phyloP scores from a whole-genome alignment of 2,329 filamentous ascomycete genomes.

The Phaeosphaeria sp. region DNA sequence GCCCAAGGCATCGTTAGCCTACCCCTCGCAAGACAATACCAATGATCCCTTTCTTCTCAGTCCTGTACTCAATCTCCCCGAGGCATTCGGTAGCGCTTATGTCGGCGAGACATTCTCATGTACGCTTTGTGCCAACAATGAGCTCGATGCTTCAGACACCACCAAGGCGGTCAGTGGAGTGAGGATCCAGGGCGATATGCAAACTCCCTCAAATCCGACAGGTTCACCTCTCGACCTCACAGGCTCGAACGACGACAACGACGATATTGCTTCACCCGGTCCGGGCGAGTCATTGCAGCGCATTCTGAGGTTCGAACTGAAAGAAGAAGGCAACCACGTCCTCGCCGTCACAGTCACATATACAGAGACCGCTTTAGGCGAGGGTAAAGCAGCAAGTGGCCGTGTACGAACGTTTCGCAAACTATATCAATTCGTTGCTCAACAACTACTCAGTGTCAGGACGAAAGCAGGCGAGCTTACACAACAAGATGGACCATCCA shows the following conservation, averaged over 20 bases:
- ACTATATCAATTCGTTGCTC: slow-evolving; percentile 94
- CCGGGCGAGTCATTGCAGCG: slow-evolving; percentile 76
- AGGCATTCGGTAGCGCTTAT: slow-evolving; percentile 91
- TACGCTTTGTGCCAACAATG: slow-evolving; percentile 95
- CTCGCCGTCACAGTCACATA: slow-evolving; percentile 93
- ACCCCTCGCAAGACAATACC: slow-evolving; percentile 60
- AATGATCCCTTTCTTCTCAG: slow-evolving; percentile 63
- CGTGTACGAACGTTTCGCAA: slow-evolving; percentile 88
- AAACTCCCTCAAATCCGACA: slow-evolving; percentile 78
- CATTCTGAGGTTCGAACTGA: slow-evolving; percentile 84
- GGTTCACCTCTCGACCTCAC: slow-evolving; percentile 64
- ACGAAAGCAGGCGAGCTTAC: slow-evolving; percentile 79
- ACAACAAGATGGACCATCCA: slow-evolving; percentile 49
- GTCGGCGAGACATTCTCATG: slow-evolving; percentile 95
- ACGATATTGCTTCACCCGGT: slow-evolving; percentile 50
- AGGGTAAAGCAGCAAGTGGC: slow-evolving; percentile 57
- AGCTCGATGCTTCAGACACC: slow-evolving; percentile 57
- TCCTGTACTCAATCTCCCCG: slow-evolving; percentile 78
- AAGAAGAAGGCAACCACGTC: slow-evolving; percentile 93
- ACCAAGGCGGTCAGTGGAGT: slow-evolving; percentile 71
- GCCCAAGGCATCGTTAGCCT: slow-evolving; percentile 71
- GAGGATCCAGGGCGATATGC: slow-evolving; percentile 89
- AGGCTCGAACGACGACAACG: slow-evolving; percentile 52
- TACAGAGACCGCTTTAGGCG: slow-evolving; percentile 76
- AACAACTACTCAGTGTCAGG: slow-evolving; percentile 85